Evolutionary conservation across 352 stramenopile species (phyloP), one percentile per base, ranked within the genome.

Genomic region (Aphanomyces stellatus): DNA sequence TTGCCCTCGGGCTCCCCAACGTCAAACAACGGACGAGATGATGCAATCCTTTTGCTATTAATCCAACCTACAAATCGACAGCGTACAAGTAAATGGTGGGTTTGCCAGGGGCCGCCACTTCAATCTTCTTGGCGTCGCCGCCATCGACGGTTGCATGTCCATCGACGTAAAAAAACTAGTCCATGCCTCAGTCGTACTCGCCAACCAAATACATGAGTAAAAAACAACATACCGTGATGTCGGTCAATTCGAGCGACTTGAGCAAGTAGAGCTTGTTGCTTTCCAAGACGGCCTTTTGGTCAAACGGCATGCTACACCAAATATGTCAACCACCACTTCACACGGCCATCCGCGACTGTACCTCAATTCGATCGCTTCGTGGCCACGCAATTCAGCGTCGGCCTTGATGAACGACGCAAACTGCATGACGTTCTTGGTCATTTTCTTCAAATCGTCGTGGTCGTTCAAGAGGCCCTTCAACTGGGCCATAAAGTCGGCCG

Each of bases 341-440:
- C 8, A 69, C 17, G 19, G 0, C 11, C n/a, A n/a, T n/a, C n/a
- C 1, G 71, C 35, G 6, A 59, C 67, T 74, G 59, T 79, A 91
- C 76, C 88, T 86, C 43, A 97, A 80, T 69, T 98, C 95, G 61
- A 99, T 80, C 35, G 92, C 94, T 62, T 97, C 89, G 49, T 85
- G 75, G 59, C 96, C 96, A 65, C 96, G 88, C 64, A 98, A 81
- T 55, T 90, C 77, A 27, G 88, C 90, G 72, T 98, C 94, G 27
- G 82, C 83, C 79, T 97, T 98, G 69, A 98, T 86, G 51, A 98
- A 99, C 27, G 91, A 89, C 65, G 88, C 95, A 69, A 98, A 98
- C 73, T 99, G 96, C 96, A 99, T 99, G 30, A 96, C 84, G 68
- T 96, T 91, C 83, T 98, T 98, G 15, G 83, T 95, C 15, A 94